Conservation (phyloP, 441 rosid genomes). For the Pelargonium myrrhifolium region DNA sequence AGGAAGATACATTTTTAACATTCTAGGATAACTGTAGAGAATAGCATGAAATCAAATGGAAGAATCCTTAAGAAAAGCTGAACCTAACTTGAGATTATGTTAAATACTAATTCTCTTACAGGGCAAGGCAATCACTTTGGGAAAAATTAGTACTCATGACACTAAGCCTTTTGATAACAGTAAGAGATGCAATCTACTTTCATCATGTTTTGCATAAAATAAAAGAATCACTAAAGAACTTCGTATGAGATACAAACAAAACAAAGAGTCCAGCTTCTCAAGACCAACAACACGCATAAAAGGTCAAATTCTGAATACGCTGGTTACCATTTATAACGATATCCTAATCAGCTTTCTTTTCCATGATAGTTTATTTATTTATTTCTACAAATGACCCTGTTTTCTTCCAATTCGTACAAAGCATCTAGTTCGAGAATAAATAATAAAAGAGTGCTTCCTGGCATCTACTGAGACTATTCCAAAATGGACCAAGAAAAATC, state of each 20-base stretch:
- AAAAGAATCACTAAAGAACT: neutral
- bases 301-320: neutral
- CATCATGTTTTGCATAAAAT: neutral
- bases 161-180: neutral
- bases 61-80: neutral
- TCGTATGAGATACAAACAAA: neutral
- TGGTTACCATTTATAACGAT: neutral
- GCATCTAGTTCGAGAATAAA: too few species aligned
- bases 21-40: conserved; percentile 10
- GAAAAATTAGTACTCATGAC: neutral
- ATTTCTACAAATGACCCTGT: neutral
- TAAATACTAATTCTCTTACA: neutral
- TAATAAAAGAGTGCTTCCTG: too few species aligned
- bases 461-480: too few species aligned
- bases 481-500: too few species aligned
- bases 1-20: conserved; percentile 12
- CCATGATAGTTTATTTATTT: neutral
- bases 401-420: neutral
- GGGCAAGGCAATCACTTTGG: neutral
- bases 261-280: neutral
- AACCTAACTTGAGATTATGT: neutral
- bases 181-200: neutral
- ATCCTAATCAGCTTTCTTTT: neutral
- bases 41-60: conserved; percentile 9
- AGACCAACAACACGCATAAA: neutral